Conservation (phyloP, 2,329 filamentous ascomycete genomes). For the Sarocladiaceae sp. region DNA sequence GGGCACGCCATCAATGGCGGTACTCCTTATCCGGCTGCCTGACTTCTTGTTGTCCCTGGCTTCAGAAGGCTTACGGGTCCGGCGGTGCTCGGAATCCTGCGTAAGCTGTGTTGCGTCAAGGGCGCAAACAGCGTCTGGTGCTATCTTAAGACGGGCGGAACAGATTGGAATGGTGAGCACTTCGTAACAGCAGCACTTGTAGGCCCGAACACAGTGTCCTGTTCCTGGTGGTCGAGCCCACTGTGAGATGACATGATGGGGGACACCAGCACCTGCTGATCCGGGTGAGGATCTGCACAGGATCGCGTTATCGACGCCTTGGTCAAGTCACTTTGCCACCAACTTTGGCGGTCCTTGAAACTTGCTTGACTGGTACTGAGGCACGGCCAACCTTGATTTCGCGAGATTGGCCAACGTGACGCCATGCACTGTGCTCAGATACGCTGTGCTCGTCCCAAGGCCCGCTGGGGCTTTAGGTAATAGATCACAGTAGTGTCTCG, state of each 20-base stretch:
- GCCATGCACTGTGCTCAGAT: neutral
- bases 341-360: neutral
- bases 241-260: neutral
- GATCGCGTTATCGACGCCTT: neutral
- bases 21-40: neutral
- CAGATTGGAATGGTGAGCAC: neutral
- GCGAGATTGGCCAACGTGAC: neutral
- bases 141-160: too few species aligned
- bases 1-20: neutral
- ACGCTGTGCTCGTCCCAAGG: neutral
- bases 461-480: neutral
- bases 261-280: neutral
- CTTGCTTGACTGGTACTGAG: neutral
- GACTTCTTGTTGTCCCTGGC: too few species aligned
- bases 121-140: neutral
- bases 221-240: neutral
- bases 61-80: neutral
- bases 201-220: conserved; percentile 1
- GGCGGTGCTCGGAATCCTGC: neutral
- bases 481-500: conserved; percentile 1
- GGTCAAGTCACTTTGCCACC: neutral
- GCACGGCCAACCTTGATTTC: too few species aligned
- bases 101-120: neutral
- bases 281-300: neutral
- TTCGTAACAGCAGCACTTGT: neutral